Conservation (phyloP, 768 basidiomycete species). For the Rhodotorula kratochvilovae region DNA sequence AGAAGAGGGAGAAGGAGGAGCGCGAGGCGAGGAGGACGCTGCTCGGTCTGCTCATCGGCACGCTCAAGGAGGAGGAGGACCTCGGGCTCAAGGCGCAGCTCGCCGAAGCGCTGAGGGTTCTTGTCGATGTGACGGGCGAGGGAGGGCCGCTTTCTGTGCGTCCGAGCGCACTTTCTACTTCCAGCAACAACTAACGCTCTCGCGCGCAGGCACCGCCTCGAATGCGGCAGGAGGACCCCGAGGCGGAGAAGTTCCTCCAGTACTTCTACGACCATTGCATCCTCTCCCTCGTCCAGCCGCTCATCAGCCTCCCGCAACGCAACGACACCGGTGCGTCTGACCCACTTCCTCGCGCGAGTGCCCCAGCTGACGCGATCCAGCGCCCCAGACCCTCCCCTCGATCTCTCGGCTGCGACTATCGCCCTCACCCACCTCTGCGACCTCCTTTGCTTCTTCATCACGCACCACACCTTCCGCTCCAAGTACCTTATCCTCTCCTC, state of each 20-base stretch:
- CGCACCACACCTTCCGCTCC: constrained; percentile 85
- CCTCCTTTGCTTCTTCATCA: constrained; percentile 77
- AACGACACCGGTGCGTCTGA: background rate
- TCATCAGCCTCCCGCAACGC: constrained; percentile 56
- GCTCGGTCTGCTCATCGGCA: constrained; percentile 66
- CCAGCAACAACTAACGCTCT: background rate
- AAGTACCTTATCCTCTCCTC: constrained; percentile 83
- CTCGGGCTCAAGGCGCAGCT: constrained; percentile 83
- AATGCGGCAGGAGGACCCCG: constrained; percentile 58
- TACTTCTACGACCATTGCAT: constrained; percentile 87
- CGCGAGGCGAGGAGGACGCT: constrained; percentile 53
- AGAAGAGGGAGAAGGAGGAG: constrained; percentile 30
- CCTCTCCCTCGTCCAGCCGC: constrained; percentile 72
- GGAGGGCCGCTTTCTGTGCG: constrained; percentile 45
- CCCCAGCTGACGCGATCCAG: background rate
- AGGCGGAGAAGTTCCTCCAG: constrained; percentile 81
- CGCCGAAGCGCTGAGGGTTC: constrained; percentile 74
- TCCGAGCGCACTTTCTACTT: background rate
- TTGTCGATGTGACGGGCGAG: constrained; percentile 69
- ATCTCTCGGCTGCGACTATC: constrained; percentile 55
- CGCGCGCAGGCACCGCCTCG: constrained; percentile 45
- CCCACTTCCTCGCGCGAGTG: background rate
- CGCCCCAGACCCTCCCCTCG: constrained; percentile 47
- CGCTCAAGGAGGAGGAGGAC: constrained; percentile 74
- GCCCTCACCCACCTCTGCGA: constrained; percentile 80